Percentiles rank a stretch among this genome's conserved stretches.
Conservation (phyloP, 2,329 filamentous ascomycete genomes). For the Claviceps monticola region DNA sequence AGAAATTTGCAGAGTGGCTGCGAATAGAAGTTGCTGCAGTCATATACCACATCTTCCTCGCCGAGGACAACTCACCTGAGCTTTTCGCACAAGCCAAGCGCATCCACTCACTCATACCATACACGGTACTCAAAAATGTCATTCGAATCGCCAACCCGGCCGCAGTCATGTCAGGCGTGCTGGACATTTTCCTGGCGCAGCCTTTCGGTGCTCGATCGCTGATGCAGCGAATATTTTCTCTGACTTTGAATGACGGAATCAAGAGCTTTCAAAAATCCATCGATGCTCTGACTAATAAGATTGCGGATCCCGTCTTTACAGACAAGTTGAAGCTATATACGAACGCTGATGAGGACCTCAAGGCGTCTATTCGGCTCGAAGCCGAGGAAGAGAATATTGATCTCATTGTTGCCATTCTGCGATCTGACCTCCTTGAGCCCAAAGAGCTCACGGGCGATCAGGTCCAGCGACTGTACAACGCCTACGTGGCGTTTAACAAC, state of each 20-base stretch:
- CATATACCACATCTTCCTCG: conserved; percentile 91
- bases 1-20: conserved; percentile 96
- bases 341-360: conserved; percentile 60
- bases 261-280: conserved; percentile 76
- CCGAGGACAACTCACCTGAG: conserved; percentile 95
- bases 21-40: conserved; percentile 95
- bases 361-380: conserved; percentile 59
- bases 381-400: conserved; percentile 64
- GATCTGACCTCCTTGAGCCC: conserved; percentile 63
- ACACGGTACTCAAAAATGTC: conserved; percentile 87
- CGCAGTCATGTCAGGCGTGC: conserved; percentile 87
- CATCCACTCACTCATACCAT: conserved; percentile 90
- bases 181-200: conserved; percentile 91
- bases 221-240: conserved; percentile 85
- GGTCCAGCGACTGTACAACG: conserved; percentile 77
- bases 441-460: conserved; percentile 54
- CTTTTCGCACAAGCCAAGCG: conserved; percentile 86
- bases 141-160: conserved; percentile 94
- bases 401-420: conserved; percentile 69
- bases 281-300: conserved; percentile 59
- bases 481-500: conserved; percentile 90
- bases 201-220: conserved; percentile 83
- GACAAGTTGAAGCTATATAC: conserved; percentile 72
- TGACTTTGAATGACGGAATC: conserved; percentile 85
- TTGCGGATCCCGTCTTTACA: conserved; percentile 67